A percentile compares a stretch with the other conserved stretches of the same genome.
phyloP scores from a whole-genome alignment of 345 rosid species.

The Citrus reticulata region DNA sequence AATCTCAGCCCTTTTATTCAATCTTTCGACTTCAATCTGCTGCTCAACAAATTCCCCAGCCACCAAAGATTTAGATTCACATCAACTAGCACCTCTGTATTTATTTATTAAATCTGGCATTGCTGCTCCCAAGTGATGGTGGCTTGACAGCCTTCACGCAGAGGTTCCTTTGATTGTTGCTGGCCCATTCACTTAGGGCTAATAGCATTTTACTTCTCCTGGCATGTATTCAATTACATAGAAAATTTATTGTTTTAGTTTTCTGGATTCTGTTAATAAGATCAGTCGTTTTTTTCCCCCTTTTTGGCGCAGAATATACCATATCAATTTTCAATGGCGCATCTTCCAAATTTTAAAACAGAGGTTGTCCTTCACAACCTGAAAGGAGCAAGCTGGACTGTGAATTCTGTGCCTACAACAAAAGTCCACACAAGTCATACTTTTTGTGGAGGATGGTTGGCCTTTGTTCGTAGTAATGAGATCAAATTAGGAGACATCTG shows the following conservation, averaged over 20 bases:
- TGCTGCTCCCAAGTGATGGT: background rate
- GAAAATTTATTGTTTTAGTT: background rate
- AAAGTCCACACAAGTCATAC: constrained; percentile 66
- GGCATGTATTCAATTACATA: background rate
- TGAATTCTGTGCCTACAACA: constrained; percentile 64
- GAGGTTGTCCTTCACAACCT: constrained; percentile 49
- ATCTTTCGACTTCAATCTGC: background rate
- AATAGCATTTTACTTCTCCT: background rate
- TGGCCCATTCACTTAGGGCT: background rate
- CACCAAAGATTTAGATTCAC: background rate
- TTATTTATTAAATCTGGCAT: background rate
- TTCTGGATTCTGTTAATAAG: constrained; percentile 1
- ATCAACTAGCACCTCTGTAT: background rate
- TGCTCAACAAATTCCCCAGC: background rate
- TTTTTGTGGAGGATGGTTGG: constrained; percentile 68
- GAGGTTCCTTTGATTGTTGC: background rate
- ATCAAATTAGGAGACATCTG: constrained; percentile 51
- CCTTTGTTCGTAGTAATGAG: constrained; percentile 53
- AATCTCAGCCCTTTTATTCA: background rate
- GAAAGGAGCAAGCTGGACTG: constrained; percentile 53
- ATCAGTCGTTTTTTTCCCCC: background rate
- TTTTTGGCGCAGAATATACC: constrained; percentile 50
- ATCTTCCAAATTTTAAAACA: constrained; percentile 52
- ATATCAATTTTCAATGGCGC: constrained; percentile 53
- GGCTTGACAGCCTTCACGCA: background rate